Evolutionary conservation across 306 rosid genomes (phyloP).

Genomic region (Erythrophleum fordii): DNA sequence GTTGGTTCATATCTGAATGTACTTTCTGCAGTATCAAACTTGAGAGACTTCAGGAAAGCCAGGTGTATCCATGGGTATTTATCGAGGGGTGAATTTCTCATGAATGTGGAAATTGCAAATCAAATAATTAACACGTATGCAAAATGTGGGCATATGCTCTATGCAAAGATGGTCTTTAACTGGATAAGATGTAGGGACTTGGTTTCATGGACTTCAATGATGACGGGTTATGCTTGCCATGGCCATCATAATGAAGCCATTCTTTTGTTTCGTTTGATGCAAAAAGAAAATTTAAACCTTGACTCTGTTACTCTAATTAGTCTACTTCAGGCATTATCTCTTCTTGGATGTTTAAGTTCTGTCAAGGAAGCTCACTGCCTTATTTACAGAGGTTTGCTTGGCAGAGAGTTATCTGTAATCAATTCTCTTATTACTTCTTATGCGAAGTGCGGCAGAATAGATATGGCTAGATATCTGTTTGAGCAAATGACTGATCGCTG

Average conservation of each 20-base stretch:
- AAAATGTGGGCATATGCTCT: constrained; percentile 41
- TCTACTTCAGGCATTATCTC: constrained; percentile 58
- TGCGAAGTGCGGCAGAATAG: constrained; percentile 55
- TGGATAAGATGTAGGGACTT: constrained; percentile 42
- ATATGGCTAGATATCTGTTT: constrained; percentile 47
- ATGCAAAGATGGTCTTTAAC: constrained; percentile 46
- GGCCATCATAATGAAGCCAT: constrained; percentile 51
- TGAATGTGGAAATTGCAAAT: constrained; percentile 48
- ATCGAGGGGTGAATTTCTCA: constrained; percentile 37
- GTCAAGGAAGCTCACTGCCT: constrained; percentile 56
- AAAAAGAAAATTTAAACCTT: constrained; percentile 35
- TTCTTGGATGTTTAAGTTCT: constrained; percentile 48
- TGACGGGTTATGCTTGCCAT: constrained; percentile 45
- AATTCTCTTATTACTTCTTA: constrained; percentile 55
- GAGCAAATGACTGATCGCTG: constrained; percentile 45
- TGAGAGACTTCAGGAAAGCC: constrained; percentile 40
- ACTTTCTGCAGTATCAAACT: constrained; percentile 52
- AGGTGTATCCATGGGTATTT: constrained; percentile 53
- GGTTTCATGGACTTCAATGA: constrained; percentile 67
- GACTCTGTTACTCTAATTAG: constrained; percentile 44
- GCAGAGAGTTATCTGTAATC: constrained; percentile 43
- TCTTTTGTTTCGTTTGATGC: constrained; percentile 51
- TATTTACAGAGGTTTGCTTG: constrained; percentile 42
- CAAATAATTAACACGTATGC: constrained; percentile 50
- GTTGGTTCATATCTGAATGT: constrained; percentile 49